Evolutionary conservation across 306 rosid genomes (phyloP).

Genomic region (Pyrus betulifolia): DNA sequence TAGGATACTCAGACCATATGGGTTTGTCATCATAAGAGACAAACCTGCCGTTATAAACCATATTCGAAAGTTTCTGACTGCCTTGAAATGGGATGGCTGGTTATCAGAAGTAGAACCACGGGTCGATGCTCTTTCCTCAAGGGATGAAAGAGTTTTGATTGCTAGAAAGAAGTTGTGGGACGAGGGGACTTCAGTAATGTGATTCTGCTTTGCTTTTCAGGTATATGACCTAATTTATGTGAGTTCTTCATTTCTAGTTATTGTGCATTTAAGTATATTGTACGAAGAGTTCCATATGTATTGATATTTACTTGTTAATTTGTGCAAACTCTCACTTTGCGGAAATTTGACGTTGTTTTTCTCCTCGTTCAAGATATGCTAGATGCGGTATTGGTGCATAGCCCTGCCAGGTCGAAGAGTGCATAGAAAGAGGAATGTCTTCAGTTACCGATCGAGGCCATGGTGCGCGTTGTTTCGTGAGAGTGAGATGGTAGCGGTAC

Average conservation of each 20-base stretch:
- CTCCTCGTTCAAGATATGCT: neutral
- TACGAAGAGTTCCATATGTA: neutral
- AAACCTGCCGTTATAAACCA: slow-evolving; percentile 37
- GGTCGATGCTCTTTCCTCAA: slow-evolving; percentile 37
- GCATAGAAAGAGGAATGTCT: neutral
- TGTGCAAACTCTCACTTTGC: neutral
- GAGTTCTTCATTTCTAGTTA: too few relatives aligned
- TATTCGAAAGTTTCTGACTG: slow-evolving; percentile 35
- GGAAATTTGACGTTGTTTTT: neutral
- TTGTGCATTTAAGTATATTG: too few relatives aligned
- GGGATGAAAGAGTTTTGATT: slow-evolving; percentile 51
- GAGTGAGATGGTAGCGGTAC: neutral
- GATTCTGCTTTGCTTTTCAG: slow-evolving; percentile 15
- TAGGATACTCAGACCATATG: slow-evolving; percentile 49
- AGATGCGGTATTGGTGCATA: neutral
- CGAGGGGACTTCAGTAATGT: slow-evolving; percentile 6
- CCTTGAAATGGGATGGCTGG: slow-evolving; percentile 59
- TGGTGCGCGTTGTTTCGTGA: neutral
- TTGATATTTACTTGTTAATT: neutral
- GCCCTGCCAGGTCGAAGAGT: neutral
- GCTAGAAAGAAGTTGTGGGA: slow-evolving; percentile 50
- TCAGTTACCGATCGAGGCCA: neutral
- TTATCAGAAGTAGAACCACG: slow-evolving; percentile 49
- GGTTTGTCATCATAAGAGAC: slow-evolving; percentile 59
- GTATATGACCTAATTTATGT: slow-evolving; percentile 3